These are phyloP conservation scores for Exophiala mesophila DNA, from an alignment of 2,329 filamentous ascomycete genomes.

Conservation along the genomic window DNA sequence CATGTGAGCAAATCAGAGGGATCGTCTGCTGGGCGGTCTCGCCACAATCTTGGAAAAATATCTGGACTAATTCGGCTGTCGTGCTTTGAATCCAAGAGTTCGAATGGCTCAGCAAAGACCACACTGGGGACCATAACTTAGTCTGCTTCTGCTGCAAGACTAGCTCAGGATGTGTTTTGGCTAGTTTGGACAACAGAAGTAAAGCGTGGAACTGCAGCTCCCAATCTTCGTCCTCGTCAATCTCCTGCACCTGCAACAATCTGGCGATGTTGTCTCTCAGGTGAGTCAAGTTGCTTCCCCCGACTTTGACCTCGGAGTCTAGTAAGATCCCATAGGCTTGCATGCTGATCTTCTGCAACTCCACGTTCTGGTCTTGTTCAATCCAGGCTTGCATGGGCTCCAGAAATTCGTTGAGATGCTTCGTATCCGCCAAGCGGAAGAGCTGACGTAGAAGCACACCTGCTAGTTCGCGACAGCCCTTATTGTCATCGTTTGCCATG, in stretches of 20 bases:
- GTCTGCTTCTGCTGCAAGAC: constrained; percentile 58
- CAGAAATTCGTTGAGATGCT: constrained; percentile 66
- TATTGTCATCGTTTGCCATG: constrained; percentile 81
- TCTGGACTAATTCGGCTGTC: constrained; percentile 66
- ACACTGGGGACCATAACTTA: constrained; percentile 66
- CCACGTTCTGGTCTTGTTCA: constrained; percentile 65
- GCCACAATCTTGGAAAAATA: constrained; percentile 73
- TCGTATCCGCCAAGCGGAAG: constrained; percentile 71
- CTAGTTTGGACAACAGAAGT: constrained; percentile 62
- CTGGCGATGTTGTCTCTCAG: constrained; percentile 13
- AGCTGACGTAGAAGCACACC: constrained; percentile 73
- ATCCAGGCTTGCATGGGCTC: constrained; percentile 69
- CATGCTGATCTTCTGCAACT: constrained; percentile 67
- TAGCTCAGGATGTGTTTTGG: constrained; percentile 59
- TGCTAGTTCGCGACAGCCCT: constrained; percentile 78
- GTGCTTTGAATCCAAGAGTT: constrained; percentile 72
- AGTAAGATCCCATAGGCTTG: constrained; percentile 82
- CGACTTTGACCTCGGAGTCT: constrained; percentile 60
- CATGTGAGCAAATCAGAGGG: constrained; percentile 64
- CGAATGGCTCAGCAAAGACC: constrained; percentile 65
- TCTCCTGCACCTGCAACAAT: constrained; percentile 2
- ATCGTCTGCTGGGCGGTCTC: constrained; percentile 53
- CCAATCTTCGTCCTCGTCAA: constrained; percentile 50
- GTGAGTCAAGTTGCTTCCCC: constrained; percentile 41
- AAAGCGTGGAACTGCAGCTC: constrained; percentile 72